Evolutionary conservation across 169 alveolate species (phyloP), one percentile per base, ranked within the genome.

Genomic region (Plasmodium vinckei): DNA sequence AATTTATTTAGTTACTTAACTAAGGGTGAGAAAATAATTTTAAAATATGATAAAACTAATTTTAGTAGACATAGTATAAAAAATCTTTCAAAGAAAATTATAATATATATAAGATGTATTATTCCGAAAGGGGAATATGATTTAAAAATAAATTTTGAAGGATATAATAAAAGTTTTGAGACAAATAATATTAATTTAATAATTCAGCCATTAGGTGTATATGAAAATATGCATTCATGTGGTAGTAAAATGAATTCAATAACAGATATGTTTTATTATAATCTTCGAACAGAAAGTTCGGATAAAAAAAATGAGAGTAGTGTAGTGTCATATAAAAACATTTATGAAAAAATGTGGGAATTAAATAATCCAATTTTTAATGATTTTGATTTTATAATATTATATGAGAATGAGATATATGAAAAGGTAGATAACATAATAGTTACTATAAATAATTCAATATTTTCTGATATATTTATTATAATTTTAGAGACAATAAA

Each of bases 281-380:
- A 63, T 2, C 19, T 77, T 42, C 25, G 60, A 9, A 12, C 56
- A 0, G 75, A 64, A 69, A 46, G 63, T 21, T 1, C 44, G 21
- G 10, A 12, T 10, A 17, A 9, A 39, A 46, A 60, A 19, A 44
- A 60, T 51, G 59, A 15, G 1, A 51, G 3, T 2, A 51, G 21
- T 15, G 59, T 51, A 4, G 42, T 13, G 0, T 77, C 25, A 17
- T 33, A 64, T 53, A 33, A 33, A 3, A 53, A 77, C 0, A 49
- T 77, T 2, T 77, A 77, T 23, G 77, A 77, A 47, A 77, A 17
- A 7, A 77, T 46, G 6, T 77, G 88, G 88, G 27, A 51, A 5
- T 9, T 77, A 46, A 77, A 77, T 44, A 77, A 77, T 42, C 77
- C 65, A 6, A 5, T 77, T 9, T 63, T 77, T 25, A 47, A 63